Percentiles rank a stretch among this genome's conserved stretches.
phyloP scores from a whole-genome alignment of 164 flowering plant species.

The Buxus sempervirens region DNA sequence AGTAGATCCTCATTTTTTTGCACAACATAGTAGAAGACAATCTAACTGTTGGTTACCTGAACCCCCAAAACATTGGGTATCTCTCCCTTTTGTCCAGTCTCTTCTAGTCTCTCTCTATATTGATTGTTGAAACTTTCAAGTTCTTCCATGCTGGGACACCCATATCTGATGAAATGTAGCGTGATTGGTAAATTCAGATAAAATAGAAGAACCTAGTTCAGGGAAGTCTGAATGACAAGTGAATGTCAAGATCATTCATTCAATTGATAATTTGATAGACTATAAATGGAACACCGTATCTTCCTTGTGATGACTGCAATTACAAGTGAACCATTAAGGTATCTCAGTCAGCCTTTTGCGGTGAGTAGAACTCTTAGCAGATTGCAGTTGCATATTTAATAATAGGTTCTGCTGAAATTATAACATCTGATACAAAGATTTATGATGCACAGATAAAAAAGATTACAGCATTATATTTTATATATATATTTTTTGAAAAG shows the following conservation, averaged over 20 bases:
- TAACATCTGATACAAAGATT: too few relatives aligned
- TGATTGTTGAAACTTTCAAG: constrained; percentile 56
- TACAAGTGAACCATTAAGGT: too few relatives aligned
- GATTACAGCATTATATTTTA: too few relatives aligned
- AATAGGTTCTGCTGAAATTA: too few relatives aligned
- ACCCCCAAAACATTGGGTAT: constrained; percentile 80
- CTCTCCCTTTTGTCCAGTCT: constrained; percentile 61
- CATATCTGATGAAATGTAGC: constrained; percentile 48
- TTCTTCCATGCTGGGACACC: constrained; percentile 84
- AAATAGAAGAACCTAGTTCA: not conserved
- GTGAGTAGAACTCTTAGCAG: too few relatives aligned
- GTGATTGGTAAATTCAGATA: not conserved
- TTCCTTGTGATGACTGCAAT: too few relatives aligned
- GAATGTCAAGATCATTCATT: too few relatives aligned
- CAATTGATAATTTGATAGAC: not conserved
- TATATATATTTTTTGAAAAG: not conserved
- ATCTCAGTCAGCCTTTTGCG: too few relatives aligned
- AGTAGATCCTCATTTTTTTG: not conserved
- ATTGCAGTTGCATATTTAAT: too few relatives aligned
- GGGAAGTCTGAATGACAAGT: not conserved
- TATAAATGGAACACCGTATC: not conserved
- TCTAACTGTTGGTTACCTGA: constrained; percentile 42
- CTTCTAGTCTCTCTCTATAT: constrained; percentile 70
- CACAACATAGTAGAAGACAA: not conserved
- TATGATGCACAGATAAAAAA: too few relatives aligned